phyloP scores from a whole-genome alignment of 176 grass and related monocot species.

The Alopecurus myosuroides region DNA sequence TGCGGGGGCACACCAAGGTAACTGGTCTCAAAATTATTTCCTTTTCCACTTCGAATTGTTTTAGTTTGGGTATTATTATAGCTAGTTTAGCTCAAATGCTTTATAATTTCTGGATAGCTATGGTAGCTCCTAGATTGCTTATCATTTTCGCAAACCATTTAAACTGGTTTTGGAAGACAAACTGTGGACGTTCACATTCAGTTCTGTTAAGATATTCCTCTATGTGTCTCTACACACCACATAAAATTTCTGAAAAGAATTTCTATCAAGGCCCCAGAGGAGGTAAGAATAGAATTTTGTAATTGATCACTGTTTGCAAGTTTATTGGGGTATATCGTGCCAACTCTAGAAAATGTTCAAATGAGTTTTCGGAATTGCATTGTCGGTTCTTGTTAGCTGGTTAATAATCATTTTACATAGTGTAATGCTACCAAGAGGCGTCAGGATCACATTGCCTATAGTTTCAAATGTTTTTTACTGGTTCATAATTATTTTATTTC shows the following conservation, averaged over 20 bases:
- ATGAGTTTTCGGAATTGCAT: not conserved
- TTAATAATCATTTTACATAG: no score
- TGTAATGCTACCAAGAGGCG: not conserved
- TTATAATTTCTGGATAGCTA: not conserved
- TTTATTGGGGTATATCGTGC: not conserved
- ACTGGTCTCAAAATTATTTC: not conserved
- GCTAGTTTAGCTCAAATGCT: not conserved
- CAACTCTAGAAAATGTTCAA: not conserved
- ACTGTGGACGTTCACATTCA: not conserved
- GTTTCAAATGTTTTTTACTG: not conserved
- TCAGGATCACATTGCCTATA: not conserved
- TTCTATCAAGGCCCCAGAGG: not conserved
- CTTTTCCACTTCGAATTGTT: not conserved
- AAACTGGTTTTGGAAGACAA: not conserved
- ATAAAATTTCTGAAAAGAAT: not conserved
- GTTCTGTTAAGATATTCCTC: constrained; percentile 1
- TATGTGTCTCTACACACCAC: not conserved
- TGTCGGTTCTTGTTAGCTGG: not conserved
- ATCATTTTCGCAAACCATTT: not conserved
- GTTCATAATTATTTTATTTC: constrained; percentile 25
- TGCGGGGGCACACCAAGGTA: constrained; percentile 89
- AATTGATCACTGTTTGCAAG: not conserved
- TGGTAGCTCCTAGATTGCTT: not conserved
- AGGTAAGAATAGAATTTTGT: not conserved
- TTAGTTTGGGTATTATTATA: not conserved